Percentiles rank a stretch among this genome's conserved stretches.
Evolutionary conservation across 2,329 filamentous ascomycete species (phyloP).

Genomic region (Botrytis paeoniae): DNA sequence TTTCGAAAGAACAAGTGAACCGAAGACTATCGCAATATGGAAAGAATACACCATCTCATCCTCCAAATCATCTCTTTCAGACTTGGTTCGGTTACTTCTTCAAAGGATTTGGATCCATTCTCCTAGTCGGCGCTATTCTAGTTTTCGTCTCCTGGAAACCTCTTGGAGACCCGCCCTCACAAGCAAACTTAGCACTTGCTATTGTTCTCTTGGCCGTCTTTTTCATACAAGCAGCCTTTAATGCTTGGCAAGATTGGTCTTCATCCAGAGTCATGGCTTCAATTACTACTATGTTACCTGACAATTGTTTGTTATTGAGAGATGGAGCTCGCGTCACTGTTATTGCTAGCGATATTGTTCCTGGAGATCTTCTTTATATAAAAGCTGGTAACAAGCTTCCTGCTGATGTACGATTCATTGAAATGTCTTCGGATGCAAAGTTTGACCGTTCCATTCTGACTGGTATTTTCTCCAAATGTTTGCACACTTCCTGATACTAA

Average conservation of each 20-base stretch:
- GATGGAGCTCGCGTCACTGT: constrained; percentile 52
- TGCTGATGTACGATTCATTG: constrained; percentile 67
- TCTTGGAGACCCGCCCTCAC: constrained; percentile 64
- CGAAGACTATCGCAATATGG: constrained; percentile 59
- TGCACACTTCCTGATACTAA: not conserved
- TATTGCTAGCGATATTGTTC: constrained; percentile 59
- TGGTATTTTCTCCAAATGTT: constrained; percentile 30
- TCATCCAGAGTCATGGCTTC: constrained; percentile 72
- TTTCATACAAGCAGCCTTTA: constrained; percentile 64
- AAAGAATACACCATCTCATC: constrained; percentile 61
- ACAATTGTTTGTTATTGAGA: constrained; percentile 62
- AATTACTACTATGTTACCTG: constrained; percentile 75
- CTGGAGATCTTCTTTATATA: constrained; percentile 65
- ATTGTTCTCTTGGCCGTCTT: constrained; percentile 70
- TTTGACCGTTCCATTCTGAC: constrained; percentile 72
- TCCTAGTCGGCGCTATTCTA: constrained; percentile 64
- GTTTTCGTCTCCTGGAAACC: constrained; percentile 75
- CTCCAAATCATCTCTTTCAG: constrained; percentile 41
- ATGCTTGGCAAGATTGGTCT: constrained; percentile 70
- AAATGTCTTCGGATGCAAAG: constrained; percentile 65
- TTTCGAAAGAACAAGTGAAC: constrained; percentile 55
- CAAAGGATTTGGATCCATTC: constrained; percentile 69
- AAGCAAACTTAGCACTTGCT: constrained; percentile 67
- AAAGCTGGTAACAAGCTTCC: constrained; percentile 71
- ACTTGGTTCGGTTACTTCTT: constrained; percentile 62